Evolutionary conservation across 495 filamentous ascomycete species (phyloP).

Genomic region (Penicillium nucicola): DNA sequence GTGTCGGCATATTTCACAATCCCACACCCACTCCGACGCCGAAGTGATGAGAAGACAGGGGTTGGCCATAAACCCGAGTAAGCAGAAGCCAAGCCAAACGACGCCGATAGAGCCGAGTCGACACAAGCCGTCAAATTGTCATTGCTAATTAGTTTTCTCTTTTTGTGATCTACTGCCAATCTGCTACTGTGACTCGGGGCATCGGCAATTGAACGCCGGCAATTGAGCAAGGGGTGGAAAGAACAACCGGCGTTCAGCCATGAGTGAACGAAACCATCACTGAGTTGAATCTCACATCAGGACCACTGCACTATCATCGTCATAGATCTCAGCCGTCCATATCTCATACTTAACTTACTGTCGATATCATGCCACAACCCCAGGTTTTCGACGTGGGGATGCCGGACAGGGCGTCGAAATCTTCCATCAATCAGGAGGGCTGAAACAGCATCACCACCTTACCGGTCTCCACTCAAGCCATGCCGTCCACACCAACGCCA

Average conservation of each 20-base stretch:
- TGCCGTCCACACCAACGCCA: neutral
- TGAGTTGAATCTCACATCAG: too few relatives aligned
- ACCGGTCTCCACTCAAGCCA: neutral
- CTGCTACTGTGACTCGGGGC: neutral
- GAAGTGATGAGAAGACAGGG: too few relatives aligned
- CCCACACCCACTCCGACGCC: neutral
- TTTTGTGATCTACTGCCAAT: neutral
- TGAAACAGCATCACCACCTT: neutral
- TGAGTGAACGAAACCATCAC: too few relatives aligned
- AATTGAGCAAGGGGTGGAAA: too few relatives aligned
- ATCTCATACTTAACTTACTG: too few relatives aligned
- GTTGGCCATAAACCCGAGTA: too few relatives aligned
- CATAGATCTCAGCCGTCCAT: too few relatives aligned
- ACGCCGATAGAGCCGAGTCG: neutral
- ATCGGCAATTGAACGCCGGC: neutral
- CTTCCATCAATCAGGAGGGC: slow-evolving; percentile 3
- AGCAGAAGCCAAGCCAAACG: too few relatives aligned
- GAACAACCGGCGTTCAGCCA: too few relatives aligned
- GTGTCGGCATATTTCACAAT: neutral
- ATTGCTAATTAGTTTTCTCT: neutral
- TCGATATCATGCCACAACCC: neutral
- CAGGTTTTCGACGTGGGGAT: neutral
- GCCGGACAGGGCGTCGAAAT: neutral
- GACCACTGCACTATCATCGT: too few relatives aligned
- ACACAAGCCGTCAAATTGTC: neutral